Base-by-base conservation (phyloP, 78 protist species). In the Dictyostelium citrinum region DNA sequence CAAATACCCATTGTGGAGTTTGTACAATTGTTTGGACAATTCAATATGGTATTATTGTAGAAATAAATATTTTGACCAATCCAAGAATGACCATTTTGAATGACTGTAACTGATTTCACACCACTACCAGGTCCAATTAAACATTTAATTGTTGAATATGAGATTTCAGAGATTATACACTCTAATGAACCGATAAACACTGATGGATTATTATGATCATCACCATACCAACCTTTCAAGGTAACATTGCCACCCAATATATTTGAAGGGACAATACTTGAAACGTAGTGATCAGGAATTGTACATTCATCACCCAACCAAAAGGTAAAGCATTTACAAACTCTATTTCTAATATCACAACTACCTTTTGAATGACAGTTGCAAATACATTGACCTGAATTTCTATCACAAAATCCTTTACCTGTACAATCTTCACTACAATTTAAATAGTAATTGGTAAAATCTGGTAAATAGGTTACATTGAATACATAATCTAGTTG, bases 381-480 rank as follows among this genome's bases (percentile, higher is more conserved):
- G 12, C 75, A 67, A 12, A 67, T 67, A 29, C 75, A 70, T 29
- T 16, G 9, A 16, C 77, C 77, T 3, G 77, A 70, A 16, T 70
- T 70, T 70, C 77, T 70, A 70, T 70, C 77, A 31, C 77, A 70
- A 33, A 16, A 33, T 14, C 77, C 77, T 70, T 70, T 70, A 33
- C 45, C 45, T 14, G 45, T 31, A 33, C 77, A 70, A 70, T 33
- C 27, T 33, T 31, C 24, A 14, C 11, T 16, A 70, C 77, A 70
- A 31, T 11, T 29, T 29, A 14, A 33, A 70, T 70, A 70, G 10
- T 33, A 33, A 70, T 70, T 70, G 11, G 77, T 70, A 70, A 70
- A 70, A 33, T 70, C 77, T 14, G 77, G 77, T 70, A 70, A 33
- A 33, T 33, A 70, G 1, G 77, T 70, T 16, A 70, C 45, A 33